Percentiles rank a stretch among this genome's conserved stretches.
phyloP scores from a whole-genome alignment of 495 filamentous ascomycete genomes.

The Penicillium soppii region DNA sequence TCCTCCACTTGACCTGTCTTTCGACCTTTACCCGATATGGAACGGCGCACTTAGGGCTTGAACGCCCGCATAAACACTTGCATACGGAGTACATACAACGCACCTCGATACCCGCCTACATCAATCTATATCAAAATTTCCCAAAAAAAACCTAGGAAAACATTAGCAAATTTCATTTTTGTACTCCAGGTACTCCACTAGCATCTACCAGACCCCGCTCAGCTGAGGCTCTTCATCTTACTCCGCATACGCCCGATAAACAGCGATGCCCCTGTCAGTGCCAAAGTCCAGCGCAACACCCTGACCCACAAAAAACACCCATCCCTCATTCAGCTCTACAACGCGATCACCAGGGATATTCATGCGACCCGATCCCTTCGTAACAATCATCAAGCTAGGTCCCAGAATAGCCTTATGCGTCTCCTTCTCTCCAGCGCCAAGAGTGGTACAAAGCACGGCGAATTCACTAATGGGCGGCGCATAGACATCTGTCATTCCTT shows the following conservation, averaged over 20 bases:
- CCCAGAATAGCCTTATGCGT: slow-evolving; percentile 55
- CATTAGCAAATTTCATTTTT: neutral
- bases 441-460: slow-evolving; percentile 59
- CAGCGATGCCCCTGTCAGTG: slow-evolving; percentile 50
- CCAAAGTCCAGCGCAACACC: slow-evolving; percentile 52
- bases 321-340: slow-evolving; percentile 58
- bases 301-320: slow-evolving; percentile 67
- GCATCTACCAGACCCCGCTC: neutral
- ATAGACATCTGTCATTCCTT: slow-evolving; percentile 60
- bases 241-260: slow-evolving; percentile 57
- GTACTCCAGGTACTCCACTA: too few species aligned
- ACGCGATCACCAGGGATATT: slow-evolving; percentile 47
- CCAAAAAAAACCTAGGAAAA: too few species aligned
- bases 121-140: neutral
- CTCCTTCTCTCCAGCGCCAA: slow-evolving; percentile 59
- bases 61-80: neutral
- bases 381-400: slow-evolving; percentile 65
- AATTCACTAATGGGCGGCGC: slow-evolving; percentile 73
- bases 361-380: slow-evolving; percentile 60
- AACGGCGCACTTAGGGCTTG: neutral
- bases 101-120: neutral
- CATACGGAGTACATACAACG: too few species aligned
- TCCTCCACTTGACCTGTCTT: neutral
- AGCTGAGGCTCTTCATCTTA: slow-evolving; percentile 21
- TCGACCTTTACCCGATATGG: neutral